Base-by-base conservation (phyloP, 192 early-diverging fungal species). In the Linderina pennispora region DNA sequence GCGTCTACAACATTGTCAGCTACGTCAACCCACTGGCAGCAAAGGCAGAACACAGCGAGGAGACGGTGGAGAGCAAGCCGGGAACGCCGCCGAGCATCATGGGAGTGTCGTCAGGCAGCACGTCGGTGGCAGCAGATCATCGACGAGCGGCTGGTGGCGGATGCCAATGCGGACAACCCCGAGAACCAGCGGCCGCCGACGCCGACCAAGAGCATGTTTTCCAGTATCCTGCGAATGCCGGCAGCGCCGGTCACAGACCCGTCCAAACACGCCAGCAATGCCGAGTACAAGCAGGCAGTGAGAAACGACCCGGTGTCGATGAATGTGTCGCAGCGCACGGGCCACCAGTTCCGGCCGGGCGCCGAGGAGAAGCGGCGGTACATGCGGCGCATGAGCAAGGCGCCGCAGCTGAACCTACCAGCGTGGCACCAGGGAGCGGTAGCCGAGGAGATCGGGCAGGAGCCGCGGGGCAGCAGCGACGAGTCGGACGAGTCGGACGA, bases 181-280 rank as follows among this genome's bases (percentile, higher is more conserved):
- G 67, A 71, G 25, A 58, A 36, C 67, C 63, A 71, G 55, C 67
- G 67, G 11, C 67, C 67, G 43, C 67, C 67, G 1, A 71, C 67
- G 21, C 67, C 67, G 2, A 71, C 67, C 18, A 71, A 71, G 48
- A 32, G 43, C n/a, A 49, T 51, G 43, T 59, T 71, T 24, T 40
- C 60, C 10, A 60, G 67, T 10, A 62, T 62, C 55, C 52, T 71
- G 40, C 55, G 67, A 16, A 51, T 71, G 8, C 60, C 35, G 15
- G 40, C 55, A 2, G 25, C 36, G 10, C 17, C 36, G 34, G 39
- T 51, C 4, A 36, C 28, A 9, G 62, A 58, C 17, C 36, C 58
- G 16, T 38, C 44, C 15, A 34, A 19, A 15, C 58, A 53, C 23
- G 26, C 46, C 0, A 47, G 38, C 50, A 66, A 38, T 44, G 51